Conservation (phyloP, 2,329 filamentous ascomycete genomes). For the Phaeosphaeriaceae sp. region DNA sequence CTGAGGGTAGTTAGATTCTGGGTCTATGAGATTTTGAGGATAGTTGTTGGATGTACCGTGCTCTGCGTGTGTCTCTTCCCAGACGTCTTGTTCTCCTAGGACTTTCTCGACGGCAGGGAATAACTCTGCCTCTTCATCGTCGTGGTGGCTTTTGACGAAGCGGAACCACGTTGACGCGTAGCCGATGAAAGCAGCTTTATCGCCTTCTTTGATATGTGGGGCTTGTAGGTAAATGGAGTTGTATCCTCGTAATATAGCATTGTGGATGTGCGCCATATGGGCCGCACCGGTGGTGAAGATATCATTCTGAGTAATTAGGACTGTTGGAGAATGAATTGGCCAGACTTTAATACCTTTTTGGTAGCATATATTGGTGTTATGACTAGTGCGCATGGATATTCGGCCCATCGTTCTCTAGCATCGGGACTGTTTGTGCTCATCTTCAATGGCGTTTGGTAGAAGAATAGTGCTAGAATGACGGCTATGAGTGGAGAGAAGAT, state of each 20-base stretch:
- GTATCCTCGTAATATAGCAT: constrained; percentile 49
- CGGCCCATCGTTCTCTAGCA: constrained; percentile 35
- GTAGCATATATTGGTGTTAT: constrained; percentile 39
- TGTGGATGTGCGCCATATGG: constrained; percentile 50
- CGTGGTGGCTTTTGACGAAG: constrained; percentile 46
- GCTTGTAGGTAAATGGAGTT: constrained; percentile 52
- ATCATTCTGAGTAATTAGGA: constrained; percentile 26
- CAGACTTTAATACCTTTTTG: constrained; percentile 27
- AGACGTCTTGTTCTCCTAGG: constrained; percentile 33
- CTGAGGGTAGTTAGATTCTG: constrained; percentile 12
- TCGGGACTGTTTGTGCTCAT: constrained; percentile 12
- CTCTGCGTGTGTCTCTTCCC: constrained; percentile 41
- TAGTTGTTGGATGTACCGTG: constrained; percentile 29
- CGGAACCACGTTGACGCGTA: constrained; percentile 44
- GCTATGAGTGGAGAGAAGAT: constrained; percentile 7
- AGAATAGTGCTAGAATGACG: constrained; percentile 8
- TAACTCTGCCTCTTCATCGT: constrained; percentile 45
- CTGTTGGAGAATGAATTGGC: not conserved
- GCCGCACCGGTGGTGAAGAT: constrained; percentile 44
- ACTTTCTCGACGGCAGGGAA: constrained; percentile 45
- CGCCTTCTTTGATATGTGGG: constrained; percentile 33
- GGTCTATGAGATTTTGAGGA: not conserved
- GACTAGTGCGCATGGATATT: constrained; percentile 36
- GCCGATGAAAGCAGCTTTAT: constrained; percentile 46
- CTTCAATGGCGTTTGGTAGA: constrained; percentile 5